A percentile compares a stretch with the other conserved stretches of the same genome.
Evolutionary conservation across 2,329 filamentous ascomycete species (phyloP).

Genomic region (Colletotrichum sp.): DNA sequence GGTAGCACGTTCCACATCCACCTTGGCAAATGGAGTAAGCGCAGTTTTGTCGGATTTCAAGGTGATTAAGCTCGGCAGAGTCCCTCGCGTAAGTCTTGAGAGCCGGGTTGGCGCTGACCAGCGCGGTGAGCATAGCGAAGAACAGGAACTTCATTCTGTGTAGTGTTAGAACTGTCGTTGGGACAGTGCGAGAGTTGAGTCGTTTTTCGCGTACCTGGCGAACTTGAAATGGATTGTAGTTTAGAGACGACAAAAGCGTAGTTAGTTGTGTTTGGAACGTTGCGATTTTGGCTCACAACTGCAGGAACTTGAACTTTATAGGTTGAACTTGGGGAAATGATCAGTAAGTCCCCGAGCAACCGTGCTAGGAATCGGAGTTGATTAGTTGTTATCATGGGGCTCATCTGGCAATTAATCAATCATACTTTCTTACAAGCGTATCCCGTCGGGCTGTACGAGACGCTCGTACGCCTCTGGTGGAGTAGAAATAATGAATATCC

Average conservation of each 20-base stretch:
- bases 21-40: background rate
- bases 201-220: background rate
- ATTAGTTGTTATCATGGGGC: background rate
- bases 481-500: background rate
- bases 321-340: fast-evolving
- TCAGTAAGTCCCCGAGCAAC: background rate
- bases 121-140: background rate
- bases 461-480: background rate
- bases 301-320: background rate
- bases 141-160: background rate
- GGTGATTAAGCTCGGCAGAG: background rate
- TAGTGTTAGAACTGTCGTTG: background rate
- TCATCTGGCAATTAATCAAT: background rate
- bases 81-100: background rate
- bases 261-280: no score
- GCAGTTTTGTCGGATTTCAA: background rate
- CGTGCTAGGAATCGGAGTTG: background rate
- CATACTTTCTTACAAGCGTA: background rate
- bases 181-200: background rate
- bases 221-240: background rate
- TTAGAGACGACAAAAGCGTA: background rate
- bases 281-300: background rate
- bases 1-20: background rate
- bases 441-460: background rate
- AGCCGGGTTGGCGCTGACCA: background rate